A percentile compares a stretch with the other conserved stretches of the same genome.
phyloP scores from a whole-genome alignment of 2,329 filamentous ascomycete genomes.

The Onygenales sp. region DNA sequence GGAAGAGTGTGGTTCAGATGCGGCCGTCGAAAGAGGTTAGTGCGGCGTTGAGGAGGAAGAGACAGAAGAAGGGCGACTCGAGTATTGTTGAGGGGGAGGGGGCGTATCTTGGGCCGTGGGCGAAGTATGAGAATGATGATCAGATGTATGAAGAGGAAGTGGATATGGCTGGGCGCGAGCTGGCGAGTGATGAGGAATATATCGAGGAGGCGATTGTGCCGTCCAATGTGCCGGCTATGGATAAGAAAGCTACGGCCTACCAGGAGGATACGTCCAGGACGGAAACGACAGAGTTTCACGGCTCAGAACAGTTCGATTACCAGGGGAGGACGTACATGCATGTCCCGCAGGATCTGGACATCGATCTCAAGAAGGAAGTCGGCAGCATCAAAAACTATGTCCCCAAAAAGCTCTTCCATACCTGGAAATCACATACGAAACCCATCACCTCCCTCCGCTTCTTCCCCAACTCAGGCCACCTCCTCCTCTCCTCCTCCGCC shows the following conservation, averaged over 20 bases:
- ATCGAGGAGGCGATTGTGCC: conserved; percentile 62
- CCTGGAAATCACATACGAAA: conserved; percentile 78
- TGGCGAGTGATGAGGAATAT: conserved; percentile 71
- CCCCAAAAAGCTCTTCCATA: conserved; percentile 86
- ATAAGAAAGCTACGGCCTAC: conserved; percentile 43
- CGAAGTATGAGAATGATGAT: conserved; percentile 66
- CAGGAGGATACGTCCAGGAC: conserved; percentile 48
- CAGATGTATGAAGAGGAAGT: conserved; percentile 59
- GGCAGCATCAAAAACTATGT: conserved; percentile 82
- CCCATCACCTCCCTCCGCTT: conserved; percentile 83
- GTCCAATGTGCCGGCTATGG: conserved; percentile 39
- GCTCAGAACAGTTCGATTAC: conserved; percentile 76
- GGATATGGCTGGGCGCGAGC: conserved; percentile 59
- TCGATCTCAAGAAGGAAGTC: conserved; percentile 72
- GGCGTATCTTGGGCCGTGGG: conserved; percentile 93
- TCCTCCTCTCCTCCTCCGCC: conserved; percentile 80
- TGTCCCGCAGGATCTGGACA: conserved; percentile 78
- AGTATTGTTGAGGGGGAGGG: conserved; percentile 76
- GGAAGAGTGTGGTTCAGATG: conserved; percentile 45
- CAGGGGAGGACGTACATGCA: conserved; percentile 97
- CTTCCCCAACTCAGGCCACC: conserved; percentile 78
- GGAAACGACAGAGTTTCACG: conserved; percentile 84
- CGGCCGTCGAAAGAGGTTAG: conserved; percentile 61
- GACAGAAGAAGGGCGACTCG: conserved; percentile 78
- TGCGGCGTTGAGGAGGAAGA: conserved; percentile 57